Conservation (phyloP, 805 yeast species). For the Metschnikowia cerradonensis region DNA sequence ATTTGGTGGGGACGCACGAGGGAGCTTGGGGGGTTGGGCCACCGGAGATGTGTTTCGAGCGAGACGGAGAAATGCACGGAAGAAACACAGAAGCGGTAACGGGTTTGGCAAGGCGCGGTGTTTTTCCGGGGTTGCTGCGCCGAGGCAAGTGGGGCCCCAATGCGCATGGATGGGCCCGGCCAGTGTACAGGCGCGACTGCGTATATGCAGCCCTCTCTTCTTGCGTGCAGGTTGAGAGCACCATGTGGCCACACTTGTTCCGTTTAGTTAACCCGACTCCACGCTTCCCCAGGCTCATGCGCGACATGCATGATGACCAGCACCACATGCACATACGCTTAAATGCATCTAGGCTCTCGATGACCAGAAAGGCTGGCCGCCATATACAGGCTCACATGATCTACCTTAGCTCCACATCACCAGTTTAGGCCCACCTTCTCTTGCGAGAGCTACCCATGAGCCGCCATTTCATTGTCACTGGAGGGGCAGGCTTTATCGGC, state of each 20-base stretch:
- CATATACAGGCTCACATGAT: background rate
- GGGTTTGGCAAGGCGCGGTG: background rate
- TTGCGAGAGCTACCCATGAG: background rate
- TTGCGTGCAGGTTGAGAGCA: background rate
- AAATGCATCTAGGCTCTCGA: background rate
- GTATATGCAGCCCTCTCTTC: background rate
- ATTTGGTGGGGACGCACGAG: background rate
- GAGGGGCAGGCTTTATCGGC: constrained; percentile 59
- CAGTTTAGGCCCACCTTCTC: background rate
- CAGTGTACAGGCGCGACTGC: too few species aligned
- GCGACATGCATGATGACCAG: constrained; percentile 1
- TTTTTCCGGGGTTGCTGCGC: constrained; percentile 4
- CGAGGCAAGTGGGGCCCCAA: background rate
- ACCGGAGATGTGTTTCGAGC: background rate
- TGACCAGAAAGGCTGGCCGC: background rate
- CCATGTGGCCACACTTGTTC: background rate
- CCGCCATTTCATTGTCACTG: constrained; percentile 41
- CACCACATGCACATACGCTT: background rate
- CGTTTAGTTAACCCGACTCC: background rate
- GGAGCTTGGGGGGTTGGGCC: background rate
- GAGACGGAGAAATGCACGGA: constrained; percentile 1
- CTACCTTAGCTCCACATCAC: background rate
- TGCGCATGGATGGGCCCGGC: background rate
- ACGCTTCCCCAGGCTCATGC: background rate
- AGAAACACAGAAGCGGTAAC: background rate